Conservation (phyloP, 306 rosid genomes). For the Geum urbanum region DNA sequence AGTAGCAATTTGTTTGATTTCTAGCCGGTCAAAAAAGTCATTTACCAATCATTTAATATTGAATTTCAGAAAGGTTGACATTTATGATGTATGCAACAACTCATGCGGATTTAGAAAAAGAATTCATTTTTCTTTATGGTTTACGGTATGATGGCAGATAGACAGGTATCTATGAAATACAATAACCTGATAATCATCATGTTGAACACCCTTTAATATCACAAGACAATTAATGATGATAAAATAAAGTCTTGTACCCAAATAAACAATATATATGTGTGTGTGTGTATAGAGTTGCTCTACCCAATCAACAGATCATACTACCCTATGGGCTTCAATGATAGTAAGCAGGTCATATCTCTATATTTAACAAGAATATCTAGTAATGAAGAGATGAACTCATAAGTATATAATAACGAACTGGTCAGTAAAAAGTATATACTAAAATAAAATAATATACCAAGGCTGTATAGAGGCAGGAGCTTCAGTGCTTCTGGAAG, state of each 20-base stretch:
- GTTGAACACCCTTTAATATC: not conserved
- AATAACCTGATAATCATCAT: not conserved
- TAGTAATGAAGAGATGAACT: not conserved
- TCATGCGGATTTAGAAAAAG: not conserved
- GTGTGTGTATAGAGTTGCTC: not conserved
- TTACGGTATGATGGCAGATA: not conserved
- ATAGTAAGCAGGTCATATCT: not conserved
- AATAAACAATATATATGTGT: not conserved
- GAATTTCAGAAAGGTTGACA: not conserved
- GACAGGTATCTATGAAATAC: not conserved
- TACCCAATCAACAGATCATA: not conserved
- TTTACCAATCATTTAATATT: not conserved
- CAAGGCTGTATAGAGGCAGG: conserved; percentile 88
- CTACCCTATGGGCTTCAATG: not conserved
- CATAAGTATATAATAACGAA: not conserved
- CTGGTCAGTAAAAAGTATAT: not conserved
- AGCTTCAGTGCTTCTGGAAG: conserved; percentile 99
- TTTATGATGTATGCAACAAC: not conserved
- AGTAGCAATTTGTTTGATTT: not conserved
- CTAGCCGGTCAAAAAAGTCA: not conserved
- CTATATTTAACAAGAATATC: not conserved
- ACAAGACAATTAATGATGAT: not conserved
- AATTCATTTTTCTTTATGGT: not conserved
- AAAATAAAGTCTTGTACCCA: not conserved
- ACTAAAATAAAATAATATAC: conserved; percentile 37